Evolutionary conservation across 257 asterid genomes (phyloP).

Genomic region (Capsicum pubescens): DNA sequence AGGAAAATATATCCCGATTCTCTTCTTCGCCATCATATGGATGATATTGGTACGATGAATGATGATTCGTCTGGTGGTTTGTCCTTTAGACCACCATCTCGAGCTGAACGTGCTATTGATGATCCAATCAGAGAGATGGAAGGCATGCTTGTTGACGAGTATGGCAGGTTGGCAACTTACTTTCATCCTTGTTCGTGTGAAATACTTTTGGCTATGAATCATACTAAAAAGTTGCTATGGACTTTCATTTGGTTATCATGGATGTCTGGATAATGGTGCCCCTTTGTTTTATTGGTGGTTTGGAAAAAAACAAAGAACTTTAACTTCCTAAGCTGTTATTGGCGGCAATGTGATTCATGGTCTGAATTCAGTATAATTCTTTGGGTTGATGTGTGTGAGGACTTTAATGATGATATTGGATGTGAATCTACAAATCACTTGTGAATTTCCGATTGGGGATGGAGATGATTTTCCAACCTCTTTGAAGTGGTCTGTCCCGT

Average conservation of each 20-base stretch:
- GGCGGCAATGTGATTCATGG: neutral
- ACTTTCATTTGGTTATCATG: conserved; percentile 14
- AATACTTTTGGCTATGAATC: neutral
- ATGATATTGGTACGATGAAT: conserved; percentile 61
- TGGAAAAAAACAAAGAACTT: neutral
- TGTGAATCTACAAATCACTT: conserved; percentile 12
- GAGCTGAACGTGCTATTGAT: conserved; percentile 90
- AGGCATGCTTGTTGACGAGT: conserved; percentile 96
- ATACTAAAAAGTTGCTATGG: neutral
- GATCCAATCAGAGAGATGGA: conserved; percentile 99
- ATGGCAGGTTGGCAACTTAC: conserved; percentile 69
- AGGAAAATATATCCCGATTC: conserved; percentile 90
- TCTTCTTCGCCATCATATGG: conserved; percentile 73
- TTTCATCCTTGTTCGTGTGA: conserved; percentile 17
- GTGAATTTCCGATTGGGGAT: neutral
- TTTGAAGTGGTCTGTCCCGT: conserved; percentile 16
- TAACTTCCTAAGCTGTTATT: neutral
- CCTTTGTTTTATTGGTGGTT: neutral
- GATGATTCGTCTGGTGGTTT: conserved; percentile 73
- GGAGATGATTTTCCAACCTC: neutral
- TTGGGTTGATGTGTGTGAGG: neutral
- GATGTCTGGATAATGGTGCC: neutral
- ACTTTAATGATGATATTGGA: neutral
- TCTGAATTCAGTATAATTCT: conserved; percentile 20
- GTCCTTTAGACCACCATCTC: conserved; percentile 82